phyloP scores from a whole-genome alignment of 2,329 filamentous ascomycete genomes.

The Colletotrichum liriopes region DNA sequence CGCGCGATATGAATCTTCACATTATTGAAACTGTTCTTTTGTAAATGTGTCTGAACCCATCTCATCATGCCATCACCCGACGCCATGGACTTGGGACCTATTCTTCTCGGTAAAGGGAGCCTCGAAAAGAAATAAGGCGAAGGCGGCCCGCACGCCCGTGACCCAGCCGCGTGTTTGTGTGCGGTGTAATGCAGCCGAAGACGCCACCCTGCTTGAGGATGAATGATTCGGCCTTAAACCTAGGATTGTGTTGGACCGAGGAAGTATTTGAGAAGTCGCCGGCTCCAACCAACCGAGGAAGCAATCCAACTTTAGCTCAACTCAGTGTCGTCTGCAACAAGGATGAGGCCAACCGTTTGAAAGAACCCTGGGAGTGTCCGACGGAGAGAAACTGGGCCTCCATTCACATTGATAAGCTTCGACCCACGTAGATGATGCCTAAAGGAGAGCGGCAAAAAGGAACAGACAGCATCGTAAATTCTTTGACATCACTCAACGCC shows the following conservation, averaged over 20 bases:
- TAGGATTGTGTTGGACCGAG: no score
- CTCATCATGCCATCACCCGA: constrained; percentile 13
- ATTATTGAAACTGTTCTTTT: background rate
- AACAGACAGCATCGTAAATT: background rate
- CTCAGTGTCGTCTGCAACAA: no score
- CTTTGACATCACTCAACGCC: background rate
- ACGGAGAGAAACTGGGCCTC: no score
- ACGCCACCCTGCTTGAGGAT: constrained; percentile 12
- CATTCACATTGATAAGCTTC: background rate
- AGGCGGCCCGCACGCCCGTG: background rate
- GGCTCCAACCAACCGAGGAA: no score
- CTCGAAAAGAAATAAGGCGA: background rate
- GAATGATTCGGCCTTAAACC: constrained; percentile 25
- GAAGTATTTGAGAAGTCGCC: no score
- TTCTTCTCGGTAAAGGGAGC: constrained; percentile 8
- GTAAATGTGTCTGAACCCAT: background rate
- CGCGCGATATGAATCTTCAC: background rate
- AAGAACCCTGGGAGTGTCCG: no score
- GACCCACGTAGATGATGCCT: background rate
- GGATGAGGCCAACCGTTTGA: no score
- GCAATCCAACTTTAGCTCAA: no score
- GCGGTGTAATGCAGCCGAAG: constrained; percentile 14
- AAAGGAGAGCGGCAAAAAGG: background rate
- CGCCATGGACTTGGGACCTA: background rate
- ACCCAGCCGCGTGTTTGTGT: constrained; percentile 3